Percentiles rank a stretch among this genome's conserved stretches.
phyloP scores from a whole-genome alignment of 352 stramenopile genomes.

The Phytophthora fragariae region DNA sequence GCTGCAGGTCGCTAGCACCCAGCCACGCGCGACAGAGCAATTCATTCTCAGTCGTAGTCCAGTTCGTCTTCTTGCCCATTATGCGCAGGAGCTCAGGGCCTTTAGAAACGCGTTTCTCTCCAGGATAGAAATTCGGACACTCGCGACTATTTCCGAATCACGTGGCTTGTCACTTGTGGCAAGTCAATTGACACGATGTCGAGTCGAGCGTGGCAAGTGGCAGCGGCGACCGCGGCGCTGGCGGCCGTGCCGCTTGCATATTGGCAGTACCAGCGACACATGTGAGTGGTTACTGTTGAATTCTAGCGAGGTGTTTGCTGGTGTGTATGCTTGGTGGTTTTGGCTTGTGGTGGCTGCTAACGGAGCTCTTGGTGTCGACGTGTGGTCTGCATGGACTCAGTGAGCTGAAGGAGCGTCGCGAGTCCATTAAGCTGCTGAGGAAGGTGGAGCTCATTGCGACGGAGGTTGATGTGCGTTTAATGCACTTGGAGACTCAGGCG shows the following conservation, averaged over 20 bases:
- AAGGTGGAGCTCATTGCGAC: conserved; percentile 79
- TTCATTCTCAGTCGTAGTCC: conserved; percentile 67
- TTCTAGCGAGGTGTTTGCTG: background rate
- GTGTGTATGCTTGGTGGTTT: background rate
- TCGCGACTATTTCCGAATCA: background rate
- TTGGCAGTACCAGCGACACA: conserved; percentile 41
- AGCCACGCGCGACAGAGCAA: conserved; percentile 78
- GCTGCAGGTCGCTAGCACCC: conserved; percentile 58
- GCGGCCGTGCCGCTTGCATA: conserved; percentile 51
- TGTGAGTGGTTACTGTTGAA: conserved; percentile 16
- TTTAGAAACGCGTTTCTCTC: background rate
- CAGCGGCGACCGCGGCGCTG: conserved; percentile 26
- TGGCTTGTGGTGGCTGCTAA: conserved; percentile 10
- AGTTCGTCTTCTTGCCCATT: conserved; percentile 89
- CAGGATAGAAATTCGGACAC: background rate
- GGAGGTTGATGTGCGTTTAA: conserved; percentile 70
- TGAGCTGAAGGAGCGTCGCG: conserved; percentile 35
- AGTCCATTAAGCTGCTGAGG: conserved; percentile 71
- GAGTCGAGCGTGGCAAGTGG: conserved; percentile 36
- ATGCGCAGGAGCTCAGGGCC: too few species aligned
- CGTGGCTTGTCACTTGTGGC: conserved; percentile 1
- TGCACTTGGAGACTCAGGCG: conserved; percentile 71
- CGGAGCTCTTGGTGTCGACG: conserved; percentile 8
- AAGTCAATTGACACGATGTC: conserved; percentile 7
- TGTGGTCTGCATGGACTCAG: conserved; percentile 25